phyloP scores from a whole-genome alignment of 164 flowering plant genomes.

The Magnolia kwangsiensis region DNA sequence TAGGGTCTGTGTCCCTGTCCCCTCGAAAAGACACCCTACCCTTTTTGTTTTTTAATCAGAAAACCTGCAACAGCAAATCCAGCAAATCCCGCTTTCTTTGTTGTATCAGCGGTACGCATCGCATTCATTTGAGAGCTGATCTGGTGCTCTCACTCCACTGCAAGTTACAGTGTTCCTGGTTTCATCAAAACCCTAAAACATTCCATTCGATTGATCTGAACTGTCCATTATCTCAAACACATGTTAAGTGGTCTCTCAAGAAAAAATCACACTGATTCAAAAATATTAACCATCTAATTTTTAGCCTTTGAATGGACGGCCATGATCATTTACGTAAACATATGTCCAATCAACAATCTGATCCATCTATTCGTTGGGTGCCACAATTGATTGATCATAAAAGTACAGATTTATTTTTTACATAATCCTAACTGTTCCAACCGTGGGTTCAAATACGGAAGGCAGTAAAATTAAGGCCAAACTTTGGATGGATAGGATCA shows the following conservation, averaged over 20 bases:
- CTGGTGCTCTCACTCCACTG: not conserved
- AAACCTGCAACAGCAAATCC: conserved; percentile 23
- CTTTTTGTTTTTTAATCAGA: conserved; percentile 7
- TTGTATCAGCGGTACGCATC: not conserved
- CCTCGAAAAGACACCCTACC: conserved; percentile 9
- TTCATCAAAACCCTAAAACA: not conserved
- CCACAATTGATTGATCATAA: too few species aligned
- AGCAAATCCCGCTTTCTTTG: conserved; percentile 33
- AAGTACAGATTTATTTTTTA: too few species aligned
- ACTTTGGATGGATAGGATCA: not conserved
- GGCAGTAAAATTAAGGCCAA: not conserved
- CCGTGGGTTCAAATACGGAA: not conserved
- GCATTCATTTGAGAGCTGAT: not conserved
- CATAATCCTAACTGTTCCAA: too few species aligned
- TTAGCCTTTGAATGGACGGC: not conserved
- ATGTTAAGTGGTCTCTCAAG: not conserved
- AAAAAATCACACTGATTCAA: not conserved
- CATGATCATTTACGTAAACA: not conserved
- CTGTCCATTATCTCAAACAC: not conserved
- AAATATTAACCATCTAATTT: not conserved
- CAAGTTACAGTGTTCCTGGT: not conserved
- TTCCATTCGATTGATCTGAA: not conserved
- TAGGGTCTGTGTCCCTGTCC: conserved; percentile 10
- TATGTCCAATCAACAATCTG: too few species aligned
- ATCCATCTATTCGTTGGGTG: too few species aligned